These are phyloP conservation scores for Exophiala alcalophila DNA, from an alignment of 2,329 filamentous ascomycete species.

Conservation along the genomic window DNA sequence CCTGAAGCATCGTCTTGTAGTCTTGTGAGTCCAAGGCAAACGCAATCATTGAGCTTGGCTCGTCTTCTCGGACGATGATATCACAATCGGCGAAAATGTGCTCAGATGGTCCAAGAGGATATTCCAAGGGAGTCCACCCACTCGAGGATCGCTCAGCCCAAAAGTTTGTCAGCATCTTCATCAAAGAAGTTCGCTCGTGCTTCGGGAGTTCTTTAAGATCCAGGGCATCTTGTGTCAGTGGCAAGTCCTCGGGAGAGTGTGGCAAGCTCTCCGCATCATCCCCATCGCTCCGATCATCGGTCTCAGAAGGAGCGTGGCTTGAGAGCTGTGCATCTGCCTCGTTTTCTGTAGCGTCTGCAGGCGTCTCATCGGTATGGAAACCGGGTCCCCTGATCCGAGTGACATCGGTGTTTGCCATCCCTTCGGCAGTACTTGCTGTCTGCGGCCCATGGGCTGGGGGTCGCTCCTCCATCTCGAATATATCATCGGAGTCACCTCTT, in stretches of 20 bases:
- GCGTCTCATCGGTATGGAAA: conserved; percentile 36
- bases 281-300: conserved; percentile 65
- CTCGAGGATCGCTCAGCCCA: conserved; percentile 97
- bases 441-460: conserved; percentile 27
- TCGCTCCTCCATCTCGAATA: conserved; percentile 34
- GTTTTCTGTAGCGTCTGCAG: conserved; percentile 37
- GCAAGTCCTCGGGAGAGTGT: conserved; percentile 48
- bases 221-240: conserved; percentile 53
- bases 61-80: conserved; percentile 94
- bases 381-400: conserved; percentile 34
- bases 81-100: conserved; percentile 97
- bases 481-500: conserved; percentile 63
- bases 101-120: conserved; percentile 81
- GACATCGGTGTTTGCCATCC: conserved; percentile 35
- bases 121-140: conserved; percentile 88
- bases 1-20: conserved; percentile 74
- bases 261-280: conserved; percentile 69
- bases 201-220: conserved; percentile 75
- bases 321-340: conserved; percentile 48
- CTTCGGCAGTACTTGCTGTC: conserved; percentile 27
- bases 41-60: conserved; percentile 93
- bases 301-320: conserved; percentile 58
- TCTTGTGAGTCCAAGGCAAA: conserved; percentile 85
- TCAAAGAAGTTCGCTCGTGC: conserved; percentile 86
- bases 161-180: conserved; percentile 95